phyloP scores from a whole-genome alignment of 2,329 filamentous ascomycete genomes.

The Fusarium sp. region DNA sequence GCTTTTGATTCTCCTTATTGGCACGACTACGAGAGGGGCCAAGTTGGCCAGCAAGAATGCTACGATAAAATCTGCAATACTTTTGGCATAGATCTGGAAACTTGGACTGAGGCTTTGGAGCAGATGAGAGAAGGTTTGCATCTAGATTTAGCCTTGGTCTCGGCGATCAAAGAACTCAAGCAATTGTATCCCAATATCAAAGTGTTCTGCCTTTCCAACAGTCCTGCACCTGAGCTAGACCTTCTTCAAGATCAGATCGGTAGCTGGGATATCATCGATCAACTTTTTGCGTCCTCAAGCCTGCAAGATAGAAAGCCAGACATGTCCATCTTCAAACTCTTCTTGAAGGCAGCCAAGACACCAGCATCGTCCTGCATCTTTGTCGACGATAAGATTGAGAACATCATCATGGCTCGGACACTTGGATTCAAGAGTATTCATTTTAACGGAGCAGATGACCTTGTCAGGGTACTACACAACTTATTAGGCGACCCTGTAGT shows the following conservation, averaged over 20 bases:
- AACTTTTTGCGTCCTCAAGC: neutral
- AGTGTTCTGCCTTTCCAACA: conserved; percentile 5
- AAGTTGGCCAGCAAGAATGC: neutral
- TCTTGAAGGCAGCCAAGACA: neutral
- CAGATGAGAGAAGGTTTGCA: neutral
- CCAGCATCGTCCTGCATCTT: conserved; percentile 1
- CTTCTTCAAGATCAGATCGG: neutral
- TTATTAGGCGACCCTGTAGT: neutral
- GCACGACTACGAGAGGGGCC: conserved; percentile 9
- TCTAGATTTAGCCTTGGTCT: neutral
- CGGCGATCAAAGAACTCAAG: neutral
- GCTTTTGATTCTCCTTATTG: conserved; percentile 1
- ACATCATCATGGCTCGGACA: neutral
- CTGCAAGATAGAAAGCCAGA: conserved; percentile 10
- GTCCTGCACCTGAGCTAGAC: neutral
- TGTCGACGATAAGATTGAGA: conserved; percentile 9
- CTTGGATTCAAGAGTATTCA: neutral
- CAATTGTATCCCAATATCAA: neutral
- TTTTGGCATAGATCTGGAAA: neutral
- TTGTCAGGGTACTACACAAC: neutral
- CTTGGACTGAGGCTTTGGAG: neutral
- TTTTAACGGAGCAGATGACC: neutral
- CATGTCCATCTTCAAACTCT: neutral
- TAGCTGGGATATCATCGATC: conserved; percentile 11
- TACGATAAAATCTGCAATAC: neutral